Evolutionary conservation across 2,329 filamentous ascomycete genomes (phyloP).

Genomic region (Colletotrichum viniferum): DNA sequence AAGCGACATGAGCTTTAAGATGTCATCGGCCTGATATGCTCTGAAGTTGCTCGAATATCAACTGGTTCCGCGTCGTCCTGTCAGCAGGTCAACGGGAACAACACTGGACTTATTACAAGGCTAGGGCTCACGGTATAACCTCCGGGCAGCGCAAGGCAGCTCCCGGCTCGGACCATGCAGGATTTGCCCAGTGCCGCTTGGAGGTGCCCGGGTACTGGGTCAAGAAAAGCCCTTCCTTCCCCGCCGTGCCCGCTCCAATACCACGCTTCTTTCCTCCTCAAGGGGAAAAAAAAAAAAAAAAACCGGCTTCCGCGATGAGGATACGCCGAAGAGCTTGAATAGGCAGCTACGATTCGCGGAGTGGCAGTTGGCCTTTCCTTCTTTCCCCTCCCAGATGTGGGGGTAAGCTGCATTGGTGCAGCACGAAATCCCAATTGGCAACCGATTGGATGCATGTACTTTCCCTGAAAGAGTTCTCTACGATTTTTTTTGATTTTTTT

Average conservation of each 20-base stretch:
- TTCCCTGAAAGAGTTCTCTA: neutral
- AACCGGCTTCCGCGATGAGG: neutral
- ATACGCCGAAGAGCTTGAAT: neutral
- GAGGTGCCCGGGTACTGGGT: neutral
- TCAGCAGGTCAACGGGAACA: neutral
- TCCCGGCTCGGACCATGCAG: neutral
- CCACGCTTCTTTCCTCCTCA: neutral
- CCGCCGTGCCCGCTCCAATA: neutral
- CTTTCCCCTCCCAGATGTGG: neutral
- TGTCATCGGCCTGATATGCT: neutral
- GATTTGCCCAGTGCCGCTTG: neutral
- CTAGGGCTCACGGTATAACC: neutral
- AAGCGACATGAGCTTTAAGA: neutral
- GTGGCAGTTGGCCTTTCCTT: neutral
- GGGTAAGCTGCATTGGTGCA: neutral
- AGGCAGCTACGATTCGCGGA: neutral
- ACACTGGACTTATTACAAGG: neutral
- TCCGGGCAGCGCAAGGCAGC: neutral
- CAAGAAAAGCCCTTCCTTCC: neutral
- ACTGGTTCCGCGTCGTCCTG: neutral
- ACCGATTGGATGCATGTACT: neutral
- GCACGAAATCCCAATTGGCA: neutral
- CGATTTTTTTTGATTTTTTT: neutral
- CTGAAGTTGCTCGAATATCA: neutral
- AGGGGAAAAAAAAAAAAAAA: neutral